A percentile compares a stretch with the other conserved stretches of the same genome.
These are phyloP conservation scores for Blastomyces silverae DNA, from an alignment of 2,329 filamentous ascomycete genomes.

Conservation along the genomic window DNA sequence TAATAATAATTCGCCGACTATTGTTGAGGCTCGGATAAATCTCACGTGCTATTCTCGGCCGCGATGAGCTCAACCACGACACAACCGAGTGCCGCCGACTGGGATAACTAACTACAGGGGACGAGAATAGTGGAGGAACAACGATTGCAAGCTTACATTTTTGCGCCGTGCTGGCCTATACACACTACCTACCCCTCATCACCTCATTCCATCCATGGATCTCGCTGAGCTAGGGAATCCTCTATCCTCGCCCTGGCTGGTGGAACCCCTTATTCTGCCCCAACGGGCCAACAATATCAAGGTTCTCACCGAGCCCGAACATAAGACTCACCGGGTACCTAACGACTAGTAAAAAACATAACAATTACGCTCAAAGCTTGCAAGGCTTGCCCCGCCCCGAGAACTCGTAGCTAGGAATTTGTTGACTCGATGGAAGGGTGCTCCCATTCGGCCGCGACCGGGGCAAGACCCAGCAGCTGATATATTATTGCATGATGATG, in stretches of 20 bases:
- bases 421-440: not conserved
- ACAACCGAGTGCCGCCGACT: not conserved
- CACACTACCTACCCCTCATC: too few relatives aligned
- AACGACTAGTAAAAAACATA: too few relatives aligned
- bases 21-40: not conserved
- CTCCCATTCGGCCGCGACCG: not conserved
- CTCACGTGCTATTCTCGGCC: not conserved
- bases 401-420: not conserved
- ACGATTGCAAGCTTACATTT: too few relatives aligned
- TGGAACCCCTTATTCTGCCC: not conserved
- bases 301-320: not conserved
- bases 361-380: not conserved
- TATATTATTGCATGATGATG: not conserved
- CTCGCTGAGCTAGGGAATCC: too few relatives aligned
- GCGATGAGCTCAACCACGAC: not conserved
- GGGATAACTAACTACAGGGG: too few relatives aligned
- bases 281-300: not conserved
- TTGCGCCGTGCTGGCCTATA: too few relatives aligned
- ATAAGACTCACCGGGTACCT: not conserved
- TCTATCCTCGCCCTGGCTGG: not conserved
- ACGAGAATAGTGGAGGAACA: too few relatives aligned
- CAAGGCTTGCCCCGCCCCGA: not conserved
- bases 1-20: too few relatives aligned
- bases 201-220: too few relatives aligned
- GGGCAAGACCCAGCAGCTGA: not conserved